phyloP scores from a whole-genome alignment of 148 eudicot species.

The Arctostaphylos glauca region DNA sequence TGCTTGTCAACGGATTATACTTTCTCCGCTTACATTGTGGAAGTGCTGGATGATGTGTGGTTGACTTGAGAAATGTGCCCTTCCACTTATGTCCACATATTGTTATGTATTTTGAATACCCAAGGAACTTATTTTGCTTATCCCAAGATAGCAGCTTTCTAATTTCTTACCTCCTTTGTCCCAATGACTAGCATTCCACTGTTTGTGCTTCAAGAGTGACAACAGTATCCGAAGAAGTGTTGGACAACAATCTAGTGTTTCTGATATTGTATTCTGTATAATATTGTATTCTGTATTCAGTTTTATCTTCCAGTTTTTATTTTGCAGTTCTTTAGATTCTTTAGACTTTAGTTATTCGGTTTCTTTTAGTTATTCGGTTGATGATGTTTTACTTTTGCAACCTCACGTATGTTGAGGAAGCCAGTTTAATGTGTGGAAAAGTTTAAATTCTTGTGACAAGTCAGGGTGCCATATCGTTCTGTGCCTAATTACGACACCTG shows the following conservation, averaged over 20 bases:
- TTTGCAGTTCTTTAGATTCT: neutral
- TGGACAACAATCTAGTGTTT: neutral
- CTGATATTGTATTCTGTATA: no score
- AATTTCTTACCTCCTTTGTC: neutral
- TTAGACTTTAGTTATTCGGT: neutral
- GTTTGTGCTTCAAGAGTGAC: no score
- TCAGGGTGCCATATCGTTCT: neutral
- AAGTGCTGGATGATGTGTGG: neutral
- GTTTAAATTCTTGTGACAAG: neutral
- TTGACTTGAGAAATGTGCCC: neutral
- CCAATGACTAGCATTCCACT: no score
- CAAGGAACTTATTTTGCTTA: neutral
- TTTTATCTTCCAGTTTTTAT: neutral
- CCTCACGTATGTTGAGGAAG: neutral
- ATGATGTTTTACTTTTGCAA: neutral
- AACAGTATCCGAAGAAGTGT: neutral
- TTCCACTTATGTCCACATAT: neutral
- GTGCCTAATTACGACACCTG: neutral
- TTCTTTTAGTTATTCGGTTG: neutral
- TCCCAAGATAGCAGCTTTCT: neutral
- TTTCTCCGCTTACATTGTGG: neutral
- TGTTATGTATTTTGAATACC: neutral
- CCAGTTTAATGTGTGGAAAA: neutral
- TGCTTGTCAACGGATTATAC: no score
- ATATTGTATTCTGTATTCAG: no score